These are phyloP conservation scores for Cymbopogon citratus DNA, from an alignment of 176 grass and related monocot genomes.

Conservation along the genomic window DNA sequence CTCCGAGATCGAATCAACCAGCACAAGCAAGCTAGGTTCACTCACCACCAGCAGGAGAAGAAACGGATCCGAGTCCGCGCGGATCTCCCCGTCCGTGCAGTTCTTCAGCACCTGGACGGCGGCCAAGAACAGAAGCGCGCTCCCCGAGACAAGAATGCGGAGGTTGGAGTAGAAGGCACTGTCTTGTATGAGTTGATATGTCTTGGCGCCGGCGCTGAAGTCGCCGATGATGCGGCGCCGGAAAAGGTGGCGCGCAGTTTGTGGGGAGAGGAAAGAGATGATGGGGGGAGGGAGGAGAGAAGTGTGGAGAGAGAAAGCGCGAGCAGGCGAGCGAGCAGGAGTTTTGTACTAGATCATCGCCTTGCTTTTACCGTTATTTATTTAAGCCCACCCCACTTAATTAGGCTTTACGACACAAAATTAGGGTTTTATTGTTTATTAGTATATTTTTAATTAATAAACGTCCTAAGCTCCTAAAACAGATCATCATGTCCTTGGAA, in stretches of 20 bases:
- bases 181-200: not conserved
- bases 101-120: not conserved
- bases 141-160: not conserved
- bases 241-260: not conserved
- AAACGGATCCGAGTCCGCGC: not conserved
- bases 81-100: not conserved
- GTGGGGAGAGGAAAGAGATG: not conserved
- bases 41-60: not conserved
- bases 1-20: not conserved
- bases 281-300: not conserved
- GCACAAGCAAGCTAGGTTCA: not conserved
- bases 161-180: not conserved
- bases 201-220: not conserved
- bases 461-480: no score
- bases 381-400: not conserved
- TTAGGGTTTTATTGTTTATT: no score
- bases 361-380: not conserved
- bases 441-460: no score
- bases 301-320: not conserved
- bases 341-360: not conserved
- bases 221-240: not conserved
- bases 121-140: not conserved
- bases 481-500: no score
- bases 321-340: not conserved
- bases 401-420: no score